phyloP scores from a whole-genome alignment of 768 basidiomycete species.

The Collybia nuda region DNA sequence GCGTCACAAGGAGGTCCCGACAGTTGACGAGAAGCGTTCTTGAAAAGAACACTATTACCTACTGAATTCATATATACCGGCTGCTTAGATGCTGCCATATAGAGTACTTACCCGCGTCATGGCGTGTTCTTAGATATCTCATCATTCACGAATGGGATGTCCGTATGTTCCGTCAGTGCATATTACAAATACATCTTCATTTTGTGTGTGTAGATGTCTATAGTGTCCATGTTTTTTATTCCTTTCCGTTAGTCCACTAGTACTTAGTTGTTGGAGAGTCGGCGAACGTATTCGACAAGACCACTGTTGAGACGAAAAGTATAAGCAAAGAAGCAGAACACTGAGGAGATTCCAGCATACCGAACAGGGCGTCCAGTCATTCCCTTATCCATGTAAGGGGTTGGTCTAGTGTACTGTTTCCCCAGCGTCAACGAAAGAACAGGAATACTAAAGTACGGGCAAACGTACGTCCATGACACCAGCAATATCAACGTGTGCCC shows the following conservation, averaged over 20 bases:
- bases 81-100: background rate
- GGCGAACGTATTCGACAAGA: background rate
- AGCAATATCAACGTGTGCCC: constrained; percentile 89
- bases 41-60: background rate
- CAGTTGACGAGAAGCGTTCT: constrained; percentile 2
- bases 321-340: background rate
- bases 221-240: background rate
- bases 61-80: background rate
- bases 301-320: background rate
- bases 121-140: background rate
- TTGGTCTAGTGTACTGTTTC: constrained; percentile 46
- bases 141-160: background rate
- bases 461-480: constrained; percentile 69
- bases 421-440: background rate
- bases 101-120: background rate
- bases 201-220: background rate
- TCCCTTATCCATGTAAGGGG: constrained; percentile 67
- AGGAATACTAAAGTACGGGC: background rate
- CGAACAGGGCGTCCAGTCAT: constrained; percentile 82
- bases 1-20: constrained; percentile 23
- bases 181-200: background rate
- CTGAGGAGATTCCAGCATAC: constrained; percentile 38
- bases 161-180: background rate
- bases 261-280: background rate
- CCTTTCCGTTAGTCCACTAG: background rate